A percentile compares a stretch with the other conserved stretches of the same genome.
Conservation (phyloP, 1,139 yeast genomes). For the Yamadazyma aaseri region DNA sequence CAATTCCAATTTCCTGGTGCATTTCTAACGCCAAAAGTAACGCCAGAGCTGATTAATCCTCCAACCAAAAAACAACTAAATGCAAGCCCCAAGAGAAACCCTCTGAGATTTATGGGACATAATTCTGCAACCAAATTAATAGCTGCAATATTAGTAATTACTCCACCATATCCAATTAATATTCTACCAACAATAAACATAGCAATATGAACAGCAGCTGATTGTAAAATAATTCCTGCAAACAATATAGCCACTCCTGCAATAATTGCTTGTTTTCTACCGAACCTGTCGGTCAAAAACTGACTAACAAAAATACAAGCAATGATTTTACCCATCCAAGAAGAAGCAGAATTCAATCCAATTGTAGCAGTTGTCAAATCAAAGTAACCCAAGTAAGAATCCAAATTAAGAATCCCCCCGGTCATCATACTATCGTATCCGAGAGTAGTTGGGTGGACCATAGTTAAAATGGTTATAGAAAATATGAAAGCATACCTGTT, state of each 20-base stretch:
- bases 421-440: constrained; percentile 17
- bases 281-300: constrained; percentile 13
- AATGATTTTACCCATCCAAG: constrained; percentile 16
- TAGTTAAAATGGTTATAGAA: constrained; percentile 9
- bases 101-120: constrained; percentile 12
- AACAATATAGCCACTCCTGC: constrained; percentile 11
- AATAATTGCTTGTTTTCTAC: constrained; percentile 15
- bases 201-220: constrained; percentile 17
- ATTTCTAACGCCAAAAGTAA: constrained; percentile 15
- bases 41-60: constrained; percentile 13
- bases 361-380: constrained; percentile 14
- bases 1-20: constrained; percentile 17
- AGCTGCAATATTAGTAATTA: constrained; percentile 12
- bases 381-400: constrained; percentile 13
- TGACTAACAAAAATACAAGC: constrained; percentile 11
- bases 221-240: constrained; percentile 17
- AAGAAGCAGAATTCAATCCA: constrained; percentile 16
- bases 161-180: constrained; percentile 18
- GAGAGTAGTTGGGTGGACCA: constrained; percentile 15
- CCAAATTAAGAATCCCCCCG: constrained; percentile 16
- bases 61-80: constrained; percentile 14
- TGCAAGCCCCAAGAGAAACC: constrained; percentile 14
- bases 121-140: constrained; percentile 17
- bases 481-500: constrained; percentile 6
- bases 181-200: constrained; percentile 19